phyloP scores from a whole-genome alignment of 148 eudicot genomes.

The Camellia japonica region DNA sequence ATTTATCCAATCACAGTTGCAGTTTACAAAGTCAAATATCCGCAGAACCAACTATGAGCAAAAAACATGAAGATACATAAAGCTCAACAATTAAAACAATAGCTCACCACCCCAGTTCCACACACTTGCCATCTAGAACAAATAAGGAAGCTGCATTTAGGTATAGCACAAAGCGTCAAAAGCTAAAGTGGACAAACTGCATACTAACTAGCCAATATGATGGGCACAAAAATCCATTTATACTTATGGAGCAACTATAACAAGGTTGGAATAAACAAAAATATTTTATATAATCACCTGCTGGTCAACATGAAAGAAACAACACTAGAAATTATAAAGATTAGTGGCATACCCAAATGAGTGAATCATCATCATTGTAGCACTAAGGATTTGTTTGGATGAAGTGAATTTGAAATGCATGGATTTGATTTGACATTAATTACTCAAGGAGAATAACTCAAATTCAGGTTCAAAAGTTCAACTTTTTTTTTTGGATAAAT shows the following conservation, averaged over 20 bases:
- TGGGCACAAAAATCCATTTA: background rate
- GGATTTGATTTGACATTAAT: no score
- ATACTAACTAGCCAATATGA: background rate
- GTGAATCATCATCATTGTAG: background rate
- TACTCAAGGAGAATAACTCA: no score
- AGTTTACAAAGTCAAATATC: background rate
- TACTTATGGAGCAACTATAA: background rate
- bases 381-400: background rate
- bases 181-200: background rate
- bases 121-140: constrained; percentile 2
- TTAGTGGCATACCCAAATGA: background rate
- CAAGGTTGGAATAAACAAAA: background rate
- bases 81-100: background rate
- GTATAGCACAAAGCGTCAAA: background rate
- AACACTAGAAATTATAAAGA: constrained; percentile 4
- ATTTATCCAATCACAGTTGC: background rate
- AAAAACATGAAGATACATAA: background rate
- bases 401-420: no score
- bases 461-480: no score
- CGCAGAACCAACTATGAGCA: background rate
- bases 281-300: background rate
- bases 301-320: background rate
- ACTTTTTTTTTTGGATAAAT: no score
- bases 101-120: background rate
- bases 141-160: background rate